Conservation (phyloP, 108 stramenopile species). For the Cyclotella sp. region DNA sequence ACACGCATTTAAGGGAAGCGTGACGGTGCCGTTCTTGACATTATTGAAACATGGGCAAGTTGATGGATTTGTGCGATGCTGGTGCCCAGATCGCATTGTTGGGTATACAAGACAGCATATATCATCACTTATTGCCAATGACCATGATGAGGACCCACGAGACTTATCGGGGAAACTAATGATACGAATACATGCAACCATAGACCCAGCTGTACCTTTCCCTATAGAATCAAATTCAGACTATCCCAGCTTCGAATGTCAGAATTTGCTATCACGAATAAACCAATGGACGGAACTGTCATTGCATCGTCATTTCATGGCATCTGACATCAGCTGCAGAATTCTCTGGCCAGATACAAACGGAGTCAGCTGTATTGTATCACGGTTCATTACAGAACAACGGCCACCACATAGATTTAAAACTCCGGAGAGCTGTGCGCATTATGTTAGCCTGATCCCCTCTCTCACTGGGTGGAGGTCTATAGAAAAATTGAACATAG, state of each 20-base stretch:
- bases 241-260: constrained; percentile 18
- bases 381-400: constrained; percentile 58
- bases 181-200: constrained; percentile 30
- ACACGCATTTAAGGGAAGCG: constrained; percentile 36
- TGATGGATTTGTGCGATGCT: constrained; percentile 68
- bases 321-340: constrained; percentile 14
- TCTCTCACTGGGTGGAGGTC: constrained; percentile 72
- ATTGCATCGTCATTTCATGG: neutral
- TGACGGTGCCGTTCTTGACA: constrained; percentile 62
- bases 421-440: constrained; percentile 48
- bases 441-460: constrained; percentile 76
- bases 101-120: constrained; percentile 56
- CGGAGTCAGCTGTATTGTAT: constrained; percentile 33
- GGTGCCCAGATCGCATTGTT: constrained; percentile 57
- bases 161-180: neutral
- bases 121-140: neutral
- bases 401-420: constrained; percentile 57
- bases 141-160: neutral
- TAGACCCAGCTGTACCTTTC: constrained; percentile 5
- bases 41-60: constrained; percentile 62
- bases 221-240: constrained; percentile 33
- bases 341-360: constrained; percentile 48
- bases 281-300: constrained; percentile 21
- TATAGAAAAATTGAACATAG: constrained; percentile 43
- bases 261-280: constrained; percentile 4